Percentiles rank a stretch among this genome's conserved stretches.
Conservation (phyloP, 176 grass and related monocot genomes). For the Thalia dealbata region DNA sequence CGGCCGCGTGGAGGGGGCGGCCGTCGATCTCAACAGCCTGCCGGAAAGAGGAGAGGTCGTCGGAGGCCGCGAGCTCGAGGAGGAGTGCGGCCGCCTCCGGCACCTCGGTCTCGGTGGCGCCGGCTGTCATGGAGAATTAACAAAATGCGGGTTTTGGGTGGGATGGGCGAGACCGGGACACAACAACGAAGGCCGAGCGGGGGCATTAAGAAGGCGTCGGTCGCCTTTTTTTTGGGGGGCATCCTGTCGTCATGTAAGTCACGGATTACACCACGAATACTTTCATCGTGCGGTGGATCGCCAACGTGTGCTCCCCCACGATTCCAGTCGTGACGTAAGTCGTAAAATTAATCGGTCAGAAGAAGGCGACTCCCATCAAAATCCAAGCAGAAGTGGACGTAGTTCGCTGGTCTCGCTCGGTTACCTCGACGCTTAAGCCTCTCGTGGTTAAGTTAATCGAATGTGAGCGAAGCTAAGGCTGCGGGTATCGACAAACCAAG, state of each 20-base stretch:
- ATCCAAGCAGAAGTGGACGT: too few species aligned
- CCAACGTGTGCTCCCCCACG: neutral
- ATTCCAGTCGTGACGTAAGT: neutral
- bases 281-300: too few species aligned
- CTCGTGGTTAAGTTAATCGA: too few species aligned
- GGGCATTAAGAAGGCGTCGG: neutral
- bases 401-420: too few species aligned
- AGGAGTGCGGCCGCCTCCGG: constrained; percentile 15
- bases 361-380: neutral
- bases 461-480: too few species aligned
- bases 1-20: neutral
- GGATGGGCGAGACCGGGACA: neutral
- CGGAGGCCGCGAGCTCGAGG: constrained; percentile 60
- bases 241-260: too few species aligned
- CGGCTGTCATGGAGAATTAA: neutral
- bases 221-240: too few species aligned
- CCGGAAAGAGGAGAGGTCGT: constrained; percentile 31
- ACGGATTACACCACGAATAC: too few species aligned
- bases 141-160: neutral
- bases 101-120: neutral
- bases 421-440: too few species aligned
- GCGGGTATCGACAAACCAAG: too few species aligned
- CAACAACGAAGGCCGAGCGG: neutral
- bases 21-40: constrained; percentile 39
- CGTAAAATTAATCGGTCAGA: neutral